These are phyloP conservation scores for Ganoderma boninense DNA, from an alignment of 1,284 basidiomycete genomes.

Conservation along the genomic window DNA sequence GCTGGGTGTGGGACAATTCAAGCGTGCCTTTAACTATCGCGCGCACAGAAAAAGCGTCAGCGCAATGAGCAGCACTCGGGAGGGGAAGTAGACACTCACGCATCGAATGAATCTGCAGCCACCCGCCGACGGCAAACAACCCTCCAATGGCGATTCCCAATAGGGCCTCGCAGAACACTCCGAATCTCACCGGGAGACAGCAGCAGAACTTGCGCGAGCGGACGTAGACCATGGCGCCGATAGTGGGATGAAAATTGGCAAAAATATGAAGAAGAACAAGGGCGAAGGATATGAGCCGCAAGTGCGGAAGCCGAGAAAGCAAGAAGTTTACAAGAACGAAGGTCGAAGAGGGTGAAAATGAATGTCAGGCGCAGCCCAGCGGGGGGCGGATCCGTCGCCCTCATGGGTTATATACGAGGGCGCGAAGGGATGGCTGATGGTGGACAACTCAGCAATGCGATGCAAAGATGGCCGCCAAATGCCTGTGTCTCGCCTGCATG, in stretches of 20 bases:
- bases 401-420: conserved; percentile 25
- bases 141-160: conserved; percentile 54
- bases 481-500: not conserved
- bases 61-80: not conserved
- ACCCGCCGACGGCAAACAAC: conserved; percentile 54
- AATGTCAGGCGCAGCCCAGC: conserved; percentile 31
- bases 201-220: conserved; percentile 59
- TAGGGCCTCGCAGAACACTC: conserved; percentile 64
- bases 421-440: conserved; percentile 18
- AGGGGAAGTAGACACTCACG: conserved; percentile 30
- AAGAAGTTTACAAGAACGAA: conserved; percentile 15
- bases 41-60: not conserved
- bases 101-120: conserved; percentile 41
- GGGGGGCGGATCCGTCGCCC: not conserved
- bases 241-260: not conserved
- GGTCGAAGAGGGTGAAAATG: conserved; percentile 21
- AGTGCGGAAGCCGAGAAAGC: conserved; percentile 16
- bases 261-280: conserved; percentile 1
- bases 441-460: not conserved
- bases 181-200: conserved; percentile 68
- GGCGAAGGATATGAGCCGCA: conserved; percentile 16
- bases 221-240: conserved; percentile 39
- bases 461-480: conserved; percentile 9
- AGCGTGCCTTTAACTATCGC: conserved; percentile 34
- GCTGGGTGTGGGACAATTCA: conserved; percentile 42